Base-by-base conservation (phyloP, 305 asterid genomes). In the Plantago lanceolata region DNA sequence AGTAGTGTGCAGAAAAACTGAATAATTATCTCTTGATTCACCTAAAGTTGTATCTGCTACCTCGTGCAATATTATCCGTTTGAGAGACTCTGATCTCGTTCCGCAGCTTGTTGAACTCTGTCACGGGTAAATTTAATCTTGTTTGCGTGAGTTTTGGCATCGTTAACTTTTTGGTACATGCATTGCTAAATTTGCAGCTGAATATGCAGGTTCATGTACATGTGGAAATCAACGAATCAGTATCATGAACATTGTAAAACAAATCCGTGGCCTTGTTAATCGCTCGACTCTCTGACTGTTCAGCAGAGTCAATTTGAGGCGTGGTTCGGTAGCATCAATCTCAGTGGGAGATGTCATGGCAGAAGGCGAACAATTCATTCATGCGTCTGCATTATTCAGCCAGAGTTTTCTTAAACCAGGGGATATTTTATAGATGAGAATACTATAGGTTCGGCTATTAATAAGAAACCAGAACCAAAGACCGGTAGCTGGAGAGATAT, bases 41-140 rank as follows among this genome's bases (percentile, higher is more conserved):
- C 90, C 97, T 67, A 96, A 88, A 71, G 97, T 95, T n/a, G 97
- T 86, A 20, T 79, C 97, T 20, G 78, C 96, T 4, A 94, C 96
- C 48, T 94, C 97, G 26, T 73, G 97, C 71, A 88, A 95, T 59
- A 90, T 90, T 63, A 59, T 81, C 63, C 81, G 84, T 50, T 79
- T 79, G 52, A 72, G 97, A 74, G 96, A 90, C 79, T 80, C 96
- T 19, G 96, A 94, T 68, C 93, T 94, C 33, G 86, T 94, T 67
- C 99, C 97, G 35, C 96, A 94, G 81, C 96, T 94, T 62, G 96
- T 86, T 56, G 96, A 90, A 58, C 96, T 94, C 45, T 90, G 99
- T 76, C 97, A 94, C 21, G 97, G 96, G 99, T 94, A 77, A 69
- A 87, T 74, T 53, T 29, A 28, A 48, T 70, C 18, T 62, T 31